Evolutionary conservation across 768 basidiomycete genomes (phyloP), one percentile per base, ranked within the genome.

Genomic region (Termitomyces sp.): DNA sequence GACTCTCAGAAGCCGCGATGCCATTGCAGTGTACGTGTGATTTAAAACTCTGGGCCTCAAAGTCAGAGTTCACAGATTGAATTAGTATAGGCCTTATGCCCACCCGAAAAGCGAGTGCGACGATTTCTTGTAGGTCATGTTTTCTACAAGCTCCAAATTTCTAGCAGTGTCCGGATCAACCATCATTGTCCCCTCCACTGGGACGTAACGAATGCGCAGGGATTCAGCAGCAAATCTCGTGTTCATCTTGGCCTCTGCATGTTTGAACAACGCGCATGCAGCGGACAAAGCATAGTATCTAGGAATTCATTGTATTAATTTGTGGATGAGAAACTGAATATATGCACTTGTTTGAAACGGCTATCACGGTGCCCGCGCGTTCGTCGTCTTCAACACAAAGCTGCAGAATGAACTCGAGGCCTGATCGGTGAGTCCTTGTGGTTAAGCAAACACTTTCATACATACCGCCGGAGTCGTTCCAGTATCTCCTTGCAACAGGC

Each of bases 221-320:
- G 92, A 92, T 4, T 73, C 76, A 0, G 79, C 69, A 1, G 90
- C 79, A 67, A 90, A 98, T 14, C 84, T 81, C 0, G 80, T 83
- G 61, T 90, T 88, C 52, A 89, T 71, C 50, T 82, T 81, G 2
- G 72, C 71, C 66, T 95, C 91, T 22, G 87, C 79, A 64, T 92
- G 84, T 68, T 92, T 93, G 79, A 98, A 94, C 16, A 98, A 74
- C 0, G 94, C 95, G 50, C 86, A 87, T 1, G 83, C 77, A 2
- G 96, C 92, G 3, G 90, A 92, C 7, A 98, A 81, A 0, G 92
- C 88, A 64, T 93, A 94, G 66, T 94, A 94, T 73, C 93, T 97
- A 27, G n/a, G 3, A 37, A 36, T 29, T 6, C 18, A 42, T 53
- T 29, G 13, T 24, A 42, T n/a, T 9, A 29, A 24, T 60, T 3